Percentiles rank a stretch among this genome's conserved stretches.
Evolutionary conservation across 1,284 basidiomycete species (phyloP).

Genomic region (Tilletia walkeri): DNA sequence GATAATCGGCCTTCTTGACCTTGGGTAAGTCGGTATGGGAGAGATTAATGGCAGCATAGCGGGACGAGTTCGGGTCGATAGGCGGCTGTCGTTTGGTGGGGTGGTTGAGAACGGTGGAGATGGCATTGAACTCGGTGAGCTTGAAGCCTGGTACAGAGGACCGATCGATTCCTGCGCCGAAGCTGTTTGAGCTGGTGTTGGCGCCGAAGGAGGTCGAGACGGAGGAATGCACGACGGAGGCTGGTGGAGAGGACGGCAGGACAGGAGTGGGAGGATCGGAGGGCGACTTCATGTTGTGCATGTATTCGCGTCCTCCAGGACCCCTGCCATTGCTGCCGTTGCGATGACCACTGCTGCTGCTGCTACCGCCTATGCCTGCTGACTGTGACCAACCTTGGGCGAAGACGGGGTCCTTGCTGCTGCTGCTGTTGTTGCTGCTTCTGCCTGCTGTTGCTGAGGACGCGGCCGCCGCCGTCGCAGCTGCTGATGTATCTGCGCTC

Average conservation of each 20-base stretch:
- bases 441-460: background rate
- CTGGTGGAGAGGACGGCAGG: background rate
- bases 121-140: conserved; percentile 17
- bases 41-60: conserved; percentile 42
- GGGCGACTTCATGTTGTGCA: conserved; percentile 6
- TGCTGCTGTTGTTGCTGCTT: background rate
- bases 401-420: background rate
- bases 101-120: conserved; percentile 52
- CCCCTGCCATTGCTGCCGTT: no score
- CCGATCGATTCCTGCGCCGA: conserved; percentile 2
- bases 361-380: background rate
- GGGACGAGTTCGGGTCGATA: conserved; percentile 49
- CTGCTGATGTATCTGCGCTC: no score
- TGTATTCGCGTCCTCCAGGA: background rate
- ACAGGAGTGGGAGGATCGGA: conserved; percentile 1
- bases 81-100: conserved; percentile 44
- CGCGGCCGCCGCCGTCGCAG: no score
- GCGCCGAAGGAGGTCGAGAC: conserved; percentile 10
- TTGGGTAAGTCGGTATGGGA: conserved; percentile 42
- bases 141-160: conserved; percentile 13
- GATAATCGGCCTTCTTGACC: conserved; percentile 38
- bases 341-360: background rate
- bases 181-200: background rate
- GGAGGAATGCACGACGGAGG: conserved; percentile 12
- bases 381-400: background rate